Percentiles rank a stretch among this genome's conserved stretches.
Conservation (phyloP, 23 red algal genomes). For the Gracilaria domingensis region DNA sequence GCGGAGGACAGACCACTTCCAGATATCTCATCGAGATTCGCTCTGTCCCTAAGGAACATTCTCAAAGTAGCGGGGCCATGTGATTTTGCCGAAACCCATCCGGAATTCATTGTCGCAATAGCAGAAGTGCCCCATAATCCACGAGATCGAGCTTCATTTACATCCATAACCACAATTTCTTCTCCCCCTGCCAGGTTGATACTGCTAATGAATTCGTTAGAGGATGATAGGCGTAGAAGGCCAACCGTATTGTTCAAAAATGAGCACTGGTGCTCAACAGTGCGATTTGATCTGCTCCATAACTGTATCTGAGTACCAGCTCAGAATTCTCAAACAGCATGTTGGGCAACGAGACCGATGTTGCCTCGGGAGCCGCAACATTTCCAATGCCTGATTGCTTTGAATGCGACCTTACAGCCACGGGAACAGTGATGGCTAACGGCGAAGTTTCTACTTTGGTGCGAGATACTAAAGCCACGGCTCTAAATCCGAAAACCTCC, state of each 20-base stretch:
- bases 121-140: conserved; percentile 39
- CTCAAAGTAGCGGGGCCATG: conserved; percentile 37
- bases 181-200: conserved; percentile 14
- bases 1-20: conserved; percentile 33
- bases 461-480: conserved; percentile 28
- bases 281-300: conserved; percentile 20
- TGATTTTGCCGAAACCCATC: conserved; percentile 10
- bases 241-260: conserved; percentile 35
- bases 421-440: background rate
- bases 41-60: conserved; percentile 30
- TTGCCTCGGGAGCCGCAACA: background rate
- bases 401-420: conserved; percentile 24
- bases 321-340: conserved; percentile 4
- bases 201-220: conserved; percentile 15
- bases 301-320: conserved; percentile 29
- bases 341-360: conserved; percentile 1
- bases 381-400: background rate
- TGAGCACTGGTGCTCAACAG: conserved; percentile 30
- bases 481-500: conserved; percentile 43
- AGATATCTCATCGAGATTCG: background rate
- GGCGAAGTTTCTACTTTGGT: background rate
- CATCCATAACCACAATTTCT: conserved; percentile 2
- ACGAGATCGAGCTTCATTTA: conserved; percentile 8
- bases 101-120: background rate
- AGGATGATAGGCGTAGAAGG: background rate